Conservation (phyloP, 225 moss, liverwort and hornwort genomes). For the Asterella californica region DNA sequence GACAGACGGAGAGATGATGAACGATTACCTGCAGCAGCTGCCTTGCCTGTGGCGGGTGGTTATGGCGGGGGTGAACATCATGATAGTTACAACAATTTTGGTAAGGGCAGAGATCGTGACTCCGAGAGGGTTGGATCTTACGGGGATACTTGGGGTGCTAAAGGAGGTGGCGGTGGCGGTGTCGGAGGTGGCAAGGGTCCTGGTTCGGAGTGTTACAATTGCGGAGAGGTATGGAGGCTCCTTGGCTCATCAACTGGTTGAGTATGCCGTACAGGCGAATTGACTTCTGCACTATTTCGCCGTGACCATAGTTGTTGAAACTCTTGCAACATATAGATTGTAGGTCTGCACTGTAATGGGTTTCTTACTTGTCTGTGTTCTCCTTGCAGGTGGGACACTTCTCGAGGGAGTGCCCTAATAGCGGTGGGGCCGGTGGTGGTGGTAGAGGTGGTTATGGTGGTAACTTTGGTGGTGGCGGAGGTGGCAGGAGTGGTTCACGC, state of each 20-base stretch:
- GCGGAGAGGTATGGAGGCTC: constrained; percentile 65
- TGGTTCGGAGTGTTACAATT: constrained; percentile 72
- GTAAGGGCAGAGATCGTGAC: constrained; percentile 82
- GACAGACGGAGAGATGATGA: constrained; percentile 76
- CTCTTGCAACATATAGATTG: not conserved
- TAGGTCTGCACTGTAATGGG: not conserved
- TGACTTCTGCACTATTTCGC: not conserved
- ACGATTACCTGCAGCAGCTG: constrained; percentile 54
- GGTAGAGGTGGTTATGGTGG: constrained; percentile 57
- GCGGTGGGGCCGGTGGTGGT: constrained; percentile 50
- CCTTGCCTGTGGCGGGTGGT: constrained; percentile 45
- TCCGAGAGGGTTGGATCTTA: constrained; percentile 83
- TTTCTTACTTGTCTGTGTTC: not conserved
- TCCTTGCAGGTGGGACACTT: constrained; percentile 74
- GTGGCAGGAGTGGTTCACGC: constrained; percentile 58
- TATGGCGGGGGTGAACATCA: constrained; percentile 58
- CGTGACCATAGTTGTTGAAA: not conserved
- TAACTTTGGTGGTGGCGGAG: constrained; percentile 56
- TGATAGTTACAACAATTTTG: constrained; percentile 72
- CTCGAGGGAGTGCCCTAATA: constrained; percentile 74
- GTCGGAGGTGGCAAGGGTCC: constrained; percentile 56
- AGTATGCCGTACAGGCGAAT: no score
- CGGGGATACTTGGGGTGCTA: constrained; percentile 87
- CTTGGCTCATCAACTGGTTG: not conserved
- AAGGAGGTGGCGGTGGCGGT: constrained; percentile 30